phyloP scores from a whole-genome alignment of 108 stramenopile species.

The Cyclotella cryptica region DNA sequence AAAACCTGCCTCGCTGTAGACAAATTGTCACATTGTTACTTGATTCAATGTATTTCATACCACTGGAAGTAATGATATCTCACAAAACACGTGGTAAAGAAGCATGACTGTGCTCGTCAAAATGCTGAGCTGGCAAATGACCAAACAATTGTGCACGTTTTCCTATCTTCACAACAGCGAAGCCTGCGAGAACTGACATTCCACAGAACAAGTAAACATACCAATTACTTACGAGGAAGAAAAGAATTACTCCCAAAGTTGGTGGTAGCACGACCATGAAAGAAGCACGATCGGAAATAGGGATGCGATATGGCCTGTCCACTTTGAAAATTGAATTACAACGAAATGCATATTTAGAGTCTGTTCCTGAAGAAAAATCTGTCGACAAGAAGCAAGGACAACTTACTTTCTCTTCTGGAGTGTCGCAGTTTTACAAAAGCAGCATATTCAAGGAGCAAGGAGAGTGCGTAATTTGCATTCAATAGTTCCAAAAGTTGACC shows the following conservation, averaged over 20 bases:
- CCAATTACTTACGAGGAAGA: conserved; percentile 29
- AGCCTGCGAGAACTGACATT: background rate
- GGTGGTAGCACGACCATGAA: conserved; percentile 22
- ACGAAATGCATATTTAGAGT: background rate
- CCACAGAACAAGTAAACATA: conserved; percentile 22
- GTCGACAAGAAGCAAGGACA: background rate
- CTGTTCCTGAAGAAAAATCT: background rate
- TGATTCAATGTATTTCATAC: too few relatives aligned
- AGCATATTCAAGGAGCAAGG: conserved; percentile 90
- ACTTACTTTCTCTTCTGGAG: conserved; percentile 47
- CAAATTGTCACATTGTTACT: too few relatives aligned
- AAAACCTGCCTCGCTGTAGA: too few relatives aligned
- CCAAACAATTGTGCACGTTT: background rate
- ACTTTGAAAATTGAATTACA: conserved; percentile 7
- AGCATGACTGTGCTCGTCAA: too few relatives aligned
- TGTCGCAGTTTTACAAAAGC: conserved; percentile 93
- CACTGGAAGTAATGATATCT: too few relatives aligned
- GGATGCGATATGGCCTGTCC: conserved; percentile 38
- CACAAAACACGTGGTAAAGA: too few relatives aligned
- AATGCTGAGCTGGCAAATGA: too few relatives aligned
- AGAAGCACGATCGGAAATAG: conserved; percentile 22
- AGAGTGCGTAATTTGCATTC: conserved; percentile 86
- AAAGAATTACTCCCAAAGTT: conserved; percentile 10
- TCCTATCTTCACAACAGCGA: conserved; percentile 2
- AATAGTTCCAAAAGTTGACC: conserved; percentile 88